Percentiles rank a stretch among this genome's conserved stretches.
Conservation (phyloP, 2,329 filamentous ascomycete genomes). For the Ceratocystis alfenasii region DNA sequence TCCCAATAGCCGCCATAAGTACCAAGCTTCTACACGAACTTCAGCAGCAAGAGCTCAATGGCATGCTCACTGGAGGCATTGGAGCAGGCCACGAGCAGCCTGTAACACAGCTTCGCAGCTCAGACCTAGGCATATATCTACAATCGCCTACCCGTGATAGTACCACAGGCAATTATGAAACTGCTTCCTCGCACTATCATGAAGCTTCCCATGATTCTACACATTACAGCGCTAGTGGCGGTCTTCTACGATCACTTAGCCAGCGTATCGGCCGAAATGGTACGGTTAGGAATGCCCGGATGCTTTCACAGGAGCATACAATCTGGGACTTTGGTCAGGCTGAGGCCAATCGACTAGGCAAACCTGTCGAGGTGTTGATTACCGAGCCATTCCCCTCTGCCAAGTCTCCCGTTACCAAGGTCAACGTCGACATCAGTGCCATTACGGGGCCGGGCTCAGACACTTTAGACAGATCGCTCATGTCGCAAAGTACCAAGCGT, state of each 20-base stretch:
- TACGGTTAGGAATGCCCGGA: background rate
- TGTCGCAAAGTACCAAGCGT: background rate
- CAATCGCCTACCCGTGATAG: conserved; percentile 23
- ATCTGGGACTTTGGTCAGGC: conserved; percentile 42
- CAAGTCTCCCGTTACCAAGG: background rate
- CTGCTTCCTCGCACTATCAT: background rate
- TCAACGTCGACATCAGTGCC: conserved; percentile 41
- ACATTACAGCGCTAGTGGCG: conserved; percentile 24
- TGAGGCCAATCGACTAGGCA: conserved; percentile 47
- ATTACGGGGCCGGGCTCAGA: conserved; percentile 35
- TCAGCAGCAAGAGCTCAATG: conserved; percentile 43
- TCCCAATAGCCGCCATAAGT: background rate
- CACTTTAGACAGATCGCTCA: background rate
- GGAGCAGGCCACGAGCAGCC: conserved; percentile 40
- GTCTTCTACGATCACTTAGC: conserved; percentile 34
- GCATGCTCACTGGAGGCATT: conserved; percentile 46
- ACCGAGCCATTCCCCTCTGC: conserved; percentile 28
- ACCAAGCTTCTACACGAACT: conserved; percentile 25
- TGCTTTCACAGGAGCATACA: conserved; percentile 31
- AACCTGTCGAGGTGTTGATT: conserved; percentile 48
- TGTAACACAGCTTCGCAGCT: conserved; percentile 37
- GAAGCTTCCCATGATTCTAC: background rate
- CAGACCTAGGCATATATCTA: conserved; percentile 34
- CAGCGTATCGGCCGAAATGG: conserved; percentile 23
- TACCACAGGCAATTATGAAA: background rate